These are phyloP conservation scores for Vigna mungo DNA, from an alignment of 306 rosid species.

Conservation along the genomic window DNA sequence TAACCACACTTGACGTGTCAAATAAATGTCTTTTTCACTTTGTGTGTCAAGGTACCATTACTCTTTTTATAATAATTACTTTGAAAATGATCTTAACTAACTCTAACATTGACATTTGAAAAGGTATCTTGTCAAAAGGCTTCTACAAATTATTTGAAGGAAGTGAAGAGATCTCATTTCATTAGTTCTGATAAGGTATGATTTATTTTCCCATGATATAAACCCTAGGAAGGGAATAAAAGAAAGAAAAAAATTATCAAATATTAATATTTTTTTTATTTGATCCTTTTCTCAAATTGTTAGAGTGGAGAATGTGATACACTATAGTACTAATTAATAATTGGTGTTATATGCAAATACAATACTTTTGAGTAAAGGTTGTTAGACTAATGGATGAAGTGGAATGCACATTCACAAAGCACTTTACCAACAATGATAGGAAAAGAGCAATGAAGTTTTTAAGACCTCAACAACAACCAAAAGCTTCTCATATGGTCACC, in stretches of 20 bases:
- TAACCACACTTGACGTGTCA: too few species aligned
- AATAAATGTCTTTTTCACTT: too few species aligned
- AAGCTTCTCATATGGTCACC: conserved; percentile 88
- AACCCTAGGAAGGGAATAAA: not conserved
- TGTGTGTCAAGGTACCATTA: too few species aligned
- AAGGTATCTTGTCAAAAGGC: conserved; percentile 87
- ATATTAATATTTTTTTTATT: too few species aligned
- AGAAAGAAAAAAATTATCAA: not conserved
- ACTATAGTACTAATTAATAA: too few species aligned
- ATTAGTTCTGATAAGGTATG: conserved; percentile 86
- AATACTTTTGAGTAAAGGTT: conserved; percentile 57
- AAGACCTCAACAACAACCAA: conserved; percentile 69
- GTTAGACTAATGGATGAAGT: conserved; percentile 94
- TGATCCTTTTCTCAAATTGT: too few species aligned
- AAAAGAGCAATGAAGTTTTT: conserved; percentile 95
- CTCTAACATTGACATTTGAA: not conserved
- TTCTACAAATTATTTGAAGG: conserved; percentile 69
- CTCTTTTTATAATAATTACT: too few species aligned
- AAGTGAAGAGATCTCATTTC: conserved; percentile 81
- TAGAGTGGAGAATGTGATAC: too few species aligned
- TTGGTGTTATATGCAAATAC: not conserved
- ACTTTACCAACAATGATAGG: conserved; percentile 85
- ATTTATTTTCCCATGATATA: too few species aligned
- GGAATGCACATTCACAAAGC: conserved; percentile 90
- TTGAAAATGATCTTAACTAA: too few species aligned